Evolutionary conservation across 352 stramenopile genomes (phyloP).

Genomic region (Globisporangium carolinianum): DNA sequence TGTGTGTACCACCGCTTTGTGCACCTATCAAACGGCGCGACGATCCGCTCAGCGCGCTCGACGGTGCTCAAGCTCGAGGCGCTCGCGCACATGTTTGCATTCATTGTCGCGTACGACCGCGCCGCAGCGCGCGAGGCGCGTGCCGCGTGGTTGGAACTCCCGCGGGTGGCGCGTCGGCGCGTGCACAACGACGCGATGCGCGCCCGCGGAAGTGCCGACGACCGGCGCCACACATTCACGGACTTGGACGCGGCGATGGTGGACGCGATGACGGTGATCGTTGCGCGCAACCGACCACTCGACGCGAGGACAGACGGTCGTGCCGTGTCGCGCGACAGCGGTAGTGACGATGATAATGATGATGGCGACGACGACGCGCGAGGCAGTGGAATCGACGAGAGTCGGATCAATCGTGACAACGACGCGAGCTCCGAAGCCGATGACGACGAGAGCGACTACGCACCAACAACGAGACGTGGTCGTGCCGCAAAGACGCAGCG

Average conservation of each 20-base stretch:
- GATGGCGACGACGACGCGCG: neutral
- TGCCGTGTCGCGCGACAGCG: neutral
- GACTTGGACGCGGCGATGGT: slow-evolving; percentile 6
- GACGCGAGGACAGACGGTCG: no score
- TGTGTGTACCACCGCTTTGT: slow-evolving; percentile 10
- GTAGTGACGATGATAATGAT: neutral
- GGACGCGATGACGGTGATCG: slow-evolving; percentile 2
- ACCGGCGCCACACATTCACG: slow-evolving; percentile 6
- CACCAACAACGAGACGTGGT: no score
- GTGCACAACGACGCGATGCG: neutral
- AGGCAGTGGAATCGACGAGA: neutral
- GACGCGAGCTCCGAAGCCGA: neutral
- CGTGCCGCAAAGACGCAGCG: no score
- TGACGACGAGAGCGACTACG: no score
- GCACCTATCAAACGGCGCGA: neutral
- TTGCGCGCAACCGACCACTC: neutral
- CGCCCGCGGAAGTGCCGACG: neutral
- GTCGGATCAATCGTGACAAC: neutral
- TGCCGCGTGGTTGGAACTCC: slow-evolving; percentile 6
- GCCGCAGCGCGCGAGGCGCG: neutral
- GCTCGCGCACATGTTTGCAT: slow-evolving; percentile 7
- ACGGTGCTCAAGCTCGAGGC: slow-evolving; percentile 5
- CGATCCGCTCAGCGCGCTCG: slow-evolving; percentile 1
- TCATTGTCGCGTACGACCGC: slow-evolving; percentile 9
- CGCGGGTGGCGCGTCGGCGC: neutral